Base-by-base conservation (phyloP, 768 basidiomycete genomes). In the Xerocomus spinulosus region DNA sequence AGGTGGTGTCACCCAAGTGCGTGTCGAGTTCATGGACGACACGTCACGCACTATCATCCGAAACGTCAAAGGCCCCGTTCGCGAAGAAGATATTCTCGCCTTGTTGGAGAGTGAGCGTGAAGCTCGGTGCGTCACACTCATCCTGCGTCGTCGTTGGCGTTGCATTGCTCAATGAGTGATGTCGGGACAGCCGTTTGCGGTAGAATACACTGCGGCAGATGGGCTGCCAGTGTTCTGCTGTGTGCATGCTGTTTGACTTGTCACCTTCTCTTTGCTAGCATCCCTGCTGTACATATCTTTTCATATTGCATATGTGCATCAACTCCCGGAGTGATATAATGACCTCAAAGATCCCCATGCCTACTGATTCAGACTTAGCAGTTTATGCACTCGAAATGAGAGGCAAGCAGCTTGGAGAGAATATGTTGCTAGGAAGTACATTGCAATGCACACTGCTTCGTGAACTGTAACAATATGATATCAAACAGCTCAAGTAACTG, bases 11-110 rank as follows among this genome's bases (percentile, higher is more conserved):
- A 97, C 93, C 52, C 94, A 97, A 78, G 94, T 97, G 73, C 92
- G 95, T 58, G 96, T 99, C 58, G 96, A 98, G 69, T 96, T 99
- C 77, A 85, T 98, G 87, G 95, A 98, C 69, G 94, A 98, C 70
- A 82, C 89, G 46, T 82, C 84, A 56, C 88, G 95, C 62, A 87
- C 90, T 57, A 96, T 99, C 72, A 95, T 97, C 72, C 90, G 95
- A 44, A 99, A 99, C 75, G 95, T 98, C 58, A 98, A 98, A 73
- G 96, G 96, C 1, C 95, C 96, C 52, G 94, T 98, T 51, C 77
- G 91, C 54, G 87, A 92, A 73, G 82, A 93, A 70, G 96, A 99
- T 69, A 96, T 98, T 65, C 79, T 99, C 53, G 92, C 94, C 58
- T 77, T 99, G 57, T 77, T 98, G 66, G 96, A 99, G 79, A 88